phyloP scores from a whole-genome alignment of 2,329 filamentous ascomycete genomes.

The Xylariomycetidae sp. region DNA sequence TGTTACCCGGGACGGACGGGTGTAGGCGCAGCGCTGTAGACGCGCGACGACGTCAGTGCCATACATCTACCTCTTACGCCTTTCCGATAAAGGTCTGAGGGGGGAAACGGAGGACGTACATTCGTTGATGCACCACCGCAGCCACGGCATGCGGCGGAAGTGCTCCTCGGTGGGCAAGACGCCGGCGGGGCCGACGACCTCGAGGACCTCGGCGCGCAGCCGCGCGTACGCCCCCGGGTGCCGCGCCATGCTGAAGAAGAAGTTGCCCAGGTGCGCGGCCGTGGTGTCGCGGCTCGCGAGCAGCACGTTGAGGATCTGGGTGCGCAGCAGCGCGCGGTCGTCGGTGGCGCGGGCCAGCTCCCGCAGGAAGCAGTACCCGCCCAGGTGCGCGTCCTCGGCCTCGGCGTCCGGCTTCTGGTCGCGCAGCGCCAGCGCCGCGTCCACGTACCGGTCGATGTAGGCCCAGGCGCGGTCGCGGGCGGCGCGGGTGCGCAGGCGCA shows the following conservation, averaged over 20 bases:
- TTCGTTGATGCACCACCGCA: neutral
- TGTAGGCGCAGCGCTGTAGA: slow-evolving; percentile 3
- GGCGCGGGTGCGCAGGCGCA: neutral
- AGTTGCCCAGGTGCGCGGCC: slow-evolving; percentile 2
- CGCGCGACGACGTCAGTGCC: neutral
- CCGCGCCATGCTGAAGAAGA: neutral
- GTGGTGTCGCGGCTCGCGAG: slow-evolving; percentile 13
- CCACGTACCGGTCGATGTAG: slow-evolving; percentile 3
- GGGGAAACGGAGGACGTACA: neutral
- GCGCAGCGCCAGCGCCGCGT: neutral
- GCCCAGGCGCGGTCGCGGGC: slow-evolving; percentile 1
- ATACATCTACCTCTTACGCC: slow-evolving; percentile 2
- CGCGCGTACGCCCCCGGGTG: neutral
- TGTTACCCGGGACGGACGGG: slow-evolving; percentile 5
- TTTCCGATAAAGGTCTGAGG: too few species aligned
- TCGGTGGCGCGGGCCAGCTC: slow-evolving; percentile 3
- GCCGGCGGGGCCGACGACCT: neutral
- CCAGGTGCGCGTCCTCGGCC: neutral
- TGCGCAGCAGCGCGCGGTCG: slow-evolving; percentile 1
- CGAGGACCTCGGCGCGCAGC: neutral
- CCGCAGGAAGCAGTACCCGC: slow-evolving; percentile 3
- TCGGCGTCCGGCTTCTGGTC: neutral
- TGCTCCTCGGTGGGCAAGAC: neutral
- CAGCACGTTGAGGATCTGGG: slow-evolving; percentile 10
- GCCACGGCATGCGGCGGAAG: neutral